Evolutionary conservation across 2,329 filamentous ascomycete genomes (phyloP).

Genomic region (Neopestalotiopsis rosae): DNA sequence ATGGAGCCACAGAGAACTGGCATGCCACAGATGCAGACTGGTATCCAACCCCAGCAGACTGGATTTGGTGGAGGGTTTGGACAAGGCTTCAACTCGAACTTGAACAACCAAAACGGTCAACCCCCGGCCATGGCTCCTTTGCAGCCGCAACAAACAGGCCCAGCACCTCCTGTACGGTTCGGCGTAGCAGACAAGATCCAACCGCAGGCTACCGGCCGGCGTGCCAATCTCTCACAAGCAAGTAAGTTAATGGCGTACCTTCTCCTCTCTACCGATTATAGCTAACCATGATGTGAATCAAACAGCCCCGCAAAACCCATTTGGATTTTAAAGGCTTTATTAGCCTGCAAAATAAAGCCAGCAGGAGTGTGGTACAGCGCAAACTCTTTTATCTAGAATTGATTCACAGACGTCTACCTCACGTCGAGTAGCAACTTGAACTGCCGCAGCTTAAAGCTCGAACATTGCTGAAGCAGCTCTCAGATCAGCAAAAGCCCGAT

Average conservation of each 20-base stretch:
- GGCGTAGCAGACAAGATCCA: slow-evolving; percentile 82
- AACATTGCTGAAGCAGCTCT: not conserved
- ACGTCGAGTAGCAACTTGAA: not conserved
- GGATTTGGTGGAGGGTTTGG: slow-evolving; percentile 53
- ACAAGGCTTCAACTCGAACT: slow-evolving; percentile 51
- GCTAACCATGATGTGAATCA: not conserved
- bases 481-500: not conserved
- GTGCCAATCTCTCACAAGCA: slow-evolving; percentile 90
- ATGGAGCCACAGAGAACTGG: slow-evolving; percentile 66
- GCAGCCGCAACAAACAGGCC: slow-evolving; percentile 81
- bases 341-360: not conserved
- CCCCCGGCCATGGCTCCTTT: slow-evolving; percentile 65
- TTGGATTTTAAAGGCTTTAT: slow-evolving; percentile 47
- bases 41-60: slow-evolving; percentile 54
- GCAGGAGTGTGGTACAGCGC: not conserved
- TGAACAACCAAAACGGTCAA: slow-evolving; percentile 59
- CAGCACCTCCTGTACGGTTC: slow-evolving; percentile 86
- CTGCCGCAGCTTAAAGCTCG: not conserved
- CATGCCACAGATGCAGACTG: slow-evolving; percentile 43
- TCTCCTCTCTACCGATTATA: not conserved
- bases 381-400: not conserved
- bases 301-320: slow-evolving; percentile 58
- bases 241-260: slow-evolving; percentile 72
- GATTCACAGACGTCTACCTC: not conserved
- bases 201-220: slow-evolving; percentile 85